Evolutionary conservation across 2,329 filamentous ascomycete species (phyloP).

Genomic region (Diaporthe longicolla): DNA sequence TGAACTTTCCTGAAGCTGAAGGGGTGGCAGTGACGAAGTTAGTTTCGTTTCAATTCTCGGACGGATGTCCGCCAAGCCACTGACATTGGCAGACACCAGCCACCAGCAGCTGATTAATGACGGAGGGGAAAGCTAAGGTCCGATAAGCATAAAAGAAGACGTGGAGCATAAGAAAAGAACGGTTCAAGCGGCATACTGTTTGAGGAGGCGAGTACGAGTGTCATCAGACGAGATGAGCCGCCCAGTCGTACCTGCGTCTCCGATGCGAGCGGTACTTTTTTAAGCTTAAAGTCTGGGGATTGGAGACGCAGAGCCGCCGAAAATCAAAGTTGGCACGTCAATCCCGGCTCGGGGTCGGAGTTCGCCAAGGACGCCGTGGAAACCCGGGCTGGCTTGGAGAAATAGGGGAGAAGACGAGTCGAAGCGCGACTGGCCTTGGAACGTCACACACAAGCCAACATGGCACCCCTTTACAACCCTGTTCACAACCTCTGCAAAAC

Average conservation of each 20-base stretch:
- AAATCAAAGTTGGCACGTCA: not conserved
- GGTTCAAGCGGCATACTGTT: conserved; percentile 27
- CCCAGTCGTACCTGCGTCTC: conserved; percentile 29
- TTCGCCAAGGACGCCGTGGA: conserved; percentile 19
- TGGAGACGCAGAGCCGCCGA: conserved; percentile 1
- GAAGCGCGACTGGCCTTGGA: conserved; percentile 18
- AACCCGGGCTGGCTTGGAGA: conserved; percentile 8
- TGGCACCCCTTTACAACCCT: not conserved
- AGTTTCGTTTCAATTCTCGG: conserved; percentile 35
- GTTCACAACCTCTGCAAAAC: not conserved
- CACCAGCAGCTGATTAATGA: conserved; percentile 31
- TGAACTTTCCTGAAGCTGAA: conserved; percentile 32
- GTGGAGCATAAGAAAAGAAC: conserved; percentile 9
- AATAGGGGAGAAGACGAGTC: conserved; percentile 10
- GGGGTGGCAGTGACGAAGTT: conserved; percentile 29
- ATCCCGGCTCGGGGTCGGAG: conserved; percentile 8
- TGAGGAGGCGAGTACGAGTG: conserved; percentile 18
- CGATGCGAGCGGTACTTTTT: conserved; percentile 19
- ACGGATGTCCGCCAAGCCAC: conserved; percentile 35
- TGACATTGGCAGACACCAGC: conserved; percentile 33
- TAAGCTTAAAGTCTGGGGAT: not conserved
- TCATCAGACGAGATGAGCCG: conserved; percentile 30
- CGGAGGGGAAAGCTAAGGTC: conserved; percentile 26
- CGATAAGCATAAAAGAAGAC: conserved; percentile 15
- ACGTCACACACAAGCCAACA: not conserved